These are phyloP conservation scores for Malania oleifera DNA, from an alignment of 164 flowering plant genomes.

Conservation along the genomic window DNA sequence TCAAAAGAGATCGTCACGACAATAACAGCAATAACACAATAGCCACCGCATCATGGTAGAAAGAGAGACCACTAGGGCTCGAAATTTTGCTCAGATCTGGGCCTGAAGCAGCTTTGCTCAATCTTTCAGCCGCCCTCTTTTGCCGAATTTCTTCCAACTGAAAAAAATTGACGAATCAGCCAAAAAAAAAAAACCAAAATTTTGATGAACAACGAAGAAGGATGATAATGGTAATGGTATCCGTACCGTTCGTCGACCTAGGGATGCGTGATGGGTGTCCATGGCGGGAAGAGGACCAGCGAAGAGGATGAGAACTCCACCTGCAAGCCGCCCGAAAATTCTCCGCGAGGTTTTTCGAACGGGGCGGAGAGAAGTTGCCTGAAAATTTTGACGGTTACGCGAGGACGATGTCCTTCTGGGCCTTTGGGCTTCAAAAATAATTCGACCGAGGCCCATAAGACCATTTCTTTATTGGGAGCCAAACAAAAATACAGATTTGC, in stretches of 20 bases:
- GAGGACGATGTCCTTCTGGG: too few species aligned
- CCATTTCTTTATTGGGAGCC: too few species aligned
- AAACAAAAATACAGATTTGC: too few species aligned
- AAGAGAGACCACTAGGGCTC: conserved; percentile 31
- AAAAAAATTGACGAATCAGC: neutral
- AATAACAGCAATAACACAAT: neutral
- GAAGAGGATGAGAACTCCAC: conserved; percentile 5
- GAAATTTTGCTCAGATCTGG: conserved; percentile 54
- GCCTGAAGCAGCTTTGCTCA: conserved; percentile 61
- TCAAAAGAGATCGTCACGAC: neutral
- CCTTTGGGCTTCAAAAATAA: too few species aligned
- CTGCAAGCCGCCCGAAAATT: too few species aligned
- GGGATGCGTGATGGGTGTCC: conserved; percentile 76
- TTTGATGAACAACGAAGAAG: neutral
- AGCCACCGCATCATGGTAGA: too few species aligned
- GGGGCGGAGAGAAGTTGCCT: too few species aligned
- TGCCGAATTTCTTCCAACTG: conserved; percentile 94
- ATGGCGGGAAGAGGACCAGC: conserved; percentile 17
- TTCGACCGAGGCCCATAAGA: too few species aligned
- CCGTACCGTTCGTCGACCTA: conserved; percentile 78
- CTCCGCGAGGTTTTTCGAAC: too few species aligned
- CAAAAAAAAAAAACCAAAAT: neutral
- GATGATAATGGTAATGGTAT: neutral
- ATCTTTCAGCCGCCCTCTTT: conserved; percentile 79
- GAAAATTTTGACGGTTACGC: too few species aligned